Evolutionary conservation across 208 protist species (phyloP).

Genomic region (Wallacemonas sp.): DNA sequence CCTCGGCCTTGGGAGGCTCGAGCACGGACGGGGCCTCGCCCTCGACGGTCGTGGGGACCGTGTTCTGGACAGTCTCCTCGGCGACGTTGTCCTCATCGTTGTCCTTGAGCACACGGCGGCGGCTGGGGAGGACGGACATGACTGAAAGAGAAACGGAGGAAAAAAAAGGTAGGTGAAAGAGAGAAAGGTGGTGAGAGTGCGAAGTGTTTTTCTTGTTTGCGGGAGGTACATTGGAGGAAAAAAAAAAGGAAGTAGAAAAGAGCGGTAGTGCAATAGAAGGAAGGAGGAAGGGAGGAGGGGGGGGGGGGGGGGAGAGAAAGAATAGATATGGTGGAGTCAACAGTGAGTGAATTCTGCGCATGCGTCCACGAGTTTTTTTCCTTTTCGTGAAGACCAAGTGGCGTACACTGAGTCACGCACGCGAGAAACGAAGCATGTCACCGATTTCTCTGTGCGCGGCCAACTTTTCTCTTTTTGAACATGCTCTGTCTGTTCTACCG

Average conservation of each 20-base stretch:
- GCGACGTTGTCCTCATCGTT: constrained; percentile 22
- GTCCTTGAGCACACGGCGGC: constrained; percentile 13
- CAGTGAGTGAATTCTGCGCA: too few relatives aligned
- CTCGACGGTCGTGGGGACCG: not conserved
- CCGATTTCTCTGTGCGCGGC: too few relatives aligned
- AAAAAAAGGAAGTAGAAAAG: constrained; percentile 13
- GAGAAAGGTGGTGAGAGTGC: not conserved
- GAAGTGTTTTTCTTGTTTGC: constrained; percentile 8
- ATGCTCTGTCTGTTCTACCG: too few relatives aligned
- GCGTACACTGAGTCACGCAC: too few relatives aligned
- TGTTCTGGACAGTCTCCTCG: not conserved
- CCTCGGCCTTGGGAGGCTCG: constrained; percentile 26
- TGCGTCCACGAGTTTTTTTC: too few relatives aligned
- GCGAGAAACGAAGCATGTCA: too few relatives aligned
- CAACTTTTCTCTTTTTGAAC: too few relatives aligned
- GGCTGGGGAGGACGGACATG: not conserved
- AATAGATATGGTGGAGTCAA: too few relatives aligned
- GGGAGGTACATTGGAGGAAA: constrained; percentile 2
- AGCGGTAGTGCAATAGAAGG: constrained; percentile 2
- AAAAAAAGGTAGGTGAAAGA: not conserved
- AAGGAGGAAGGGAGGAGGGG: not conserved
- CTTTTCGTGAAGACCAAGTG: too few relatives aligned
- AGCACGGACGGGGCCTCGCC: not conserved
- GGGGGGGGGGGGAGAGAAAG: too few relatives aligned
- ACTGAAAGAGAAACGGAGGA: too few relatives aligned